A percentile compares a stretch with the other conserved stretches of the same genome.
Evolutionary conservation across 2,329 filamentous ascomycete genomes (phyloP).

Genomic region (Fusarium clavum): DNA sequence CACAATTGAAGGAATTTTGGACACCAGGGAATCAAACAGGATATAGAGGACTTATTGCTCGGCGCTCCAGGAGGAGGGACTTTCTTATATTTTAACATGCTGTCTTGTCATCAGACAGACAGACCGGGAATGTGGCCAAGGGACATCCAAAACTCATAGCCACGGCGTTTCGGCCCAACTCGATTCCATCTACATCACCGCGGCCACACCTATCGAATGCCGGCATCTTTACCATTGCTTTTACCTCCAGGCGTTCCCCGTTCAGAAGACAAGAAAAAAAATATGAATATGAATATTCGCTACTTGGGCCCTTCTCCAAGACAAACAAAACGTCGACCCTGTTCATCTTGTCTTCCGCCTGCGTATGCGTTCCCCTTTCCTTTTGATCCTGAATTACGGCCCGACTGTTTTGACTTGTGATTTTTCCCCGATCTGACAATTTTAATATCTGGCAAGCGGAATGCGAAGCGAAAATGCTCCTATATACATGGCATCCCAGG

Average conservation of each 20-base stretch:
- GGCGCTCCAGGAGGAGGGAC: conserved; percentile 37
- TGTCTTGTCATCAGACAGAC: conserved; percentile 3
- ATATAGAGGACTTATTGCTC: conserved; percentile 46
- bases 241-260: conserved; percentile 20
- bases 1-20: conserved; percentile 35
- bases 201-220: conserved; percentile 4
- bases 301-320: conserved; percentile 5
- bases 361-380: not conserved
- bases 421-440: not conserved
- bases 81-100: conserved; percentile 16
- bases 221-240: conserved; percentile 8
- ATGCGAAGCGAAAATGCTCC: conserved; percentile 1
- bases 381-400: conserved; percentile 3
- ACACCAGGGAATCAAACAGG: conserved; percentile 33
- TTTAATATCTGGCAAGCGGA: conserved; percentile 23
- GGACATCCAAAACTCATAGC: conserved; percentile 3
- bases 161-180: conserved; percentile 18
- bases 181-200: conserved; percentile 8
- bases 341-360: not conserved
- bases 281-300: conserved; percentile 15
- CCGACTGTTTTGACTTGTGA: not conserved
- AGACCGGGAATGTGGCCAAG: conserved; percentile 1
- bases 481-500: conserved; percentile 19
- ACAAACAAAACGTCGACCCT: conserved; percentile 3
- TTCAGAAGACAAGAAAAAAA: conserved; percentile 12